These are phyloP conservation scores for Phanerodontia chrysosporium DNA, from an alignment of 768 basidiomycete genomes.

Conservation along the genomic window DNA sequence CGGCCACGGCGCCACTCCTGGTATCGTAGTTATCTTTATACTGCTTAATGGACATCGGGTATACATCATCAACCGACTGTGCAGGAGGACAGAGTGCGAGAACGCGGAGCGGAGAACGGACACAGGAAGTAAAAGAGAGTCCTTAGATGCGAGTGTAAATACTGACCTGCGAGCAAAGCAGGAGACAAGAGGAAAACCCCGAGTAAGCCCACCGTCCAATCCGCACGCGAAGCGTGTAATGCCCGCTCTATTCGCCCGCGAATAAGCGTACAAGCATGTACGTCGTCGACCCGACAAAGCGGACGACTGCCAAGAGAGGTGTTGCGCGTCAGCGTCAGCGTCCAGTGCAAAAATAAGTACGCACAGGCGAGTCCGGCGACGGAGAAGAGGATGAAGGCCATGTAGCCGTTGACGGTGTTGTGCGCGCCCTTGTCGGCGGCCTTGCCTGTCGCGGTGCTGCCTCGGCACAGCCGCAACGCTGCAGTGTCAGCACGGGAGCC, in stretches of 20 bases:
- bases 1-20: background rate
- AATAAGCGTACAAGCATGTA: constrained; percentile 88
- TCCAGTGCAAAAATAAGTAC: constrained; percentile 27
- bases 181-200: background rate
- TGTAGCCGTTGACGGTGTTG: constrained; percentile 73
- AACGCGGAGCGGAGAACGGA: background rate
- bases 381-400: constrained; percentile 85
- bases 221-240: constrained; percentile 4
- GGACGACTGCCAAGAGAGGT: constrained; percentile 57
- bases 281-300: constrained; percentile 75
- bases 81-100: background rate
- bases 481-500: background rate
- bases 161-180: background rate
- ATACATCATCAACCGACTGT: background rate
- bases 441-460: constrained; percentile 45
- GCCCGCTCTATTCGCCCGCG: constrained; percentile 66
- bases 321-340: too few relatives aligned
- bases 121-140: background rate
- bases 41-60: constrained; percentile 4
- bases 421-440: constrained; percentile 44
- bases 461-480: background rate
- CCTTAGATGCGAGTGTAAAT: background rate
- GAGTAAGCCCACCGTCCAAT: background rate
- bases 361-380: constrained; percentile 84
- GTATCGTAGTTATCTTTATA: constrained; percentile 1